Evolutionary conservation across 306 rosid species (phyloP), one percentile per base, ranked within the genome.

Genomic region (Glycyrrhiza uralensis): DNA sequence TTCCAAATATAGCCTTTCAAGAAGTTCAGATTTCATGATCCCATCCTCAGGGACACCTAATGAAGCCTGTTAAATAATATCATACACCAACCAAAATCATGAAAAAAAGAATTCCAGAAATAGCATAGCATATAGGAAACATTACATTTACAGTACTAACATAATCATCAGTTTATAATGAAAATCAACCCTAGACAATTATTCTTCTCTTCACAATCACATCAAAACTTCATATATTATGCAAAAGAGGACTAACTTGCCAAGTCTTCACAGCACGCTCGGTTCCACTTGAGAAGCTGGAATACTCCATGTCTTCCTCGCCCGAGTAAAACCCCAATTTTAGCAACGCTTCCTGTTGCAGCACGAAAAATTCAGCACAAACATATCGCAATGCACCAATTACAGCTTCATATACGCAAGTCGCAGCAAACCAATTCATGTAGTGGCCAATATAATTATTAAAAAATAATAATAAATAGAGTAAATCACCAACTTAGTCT

Each of bases 221-320:
- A 39, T 3, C 2, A 32, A 47, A 61, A 11, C 35, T 35, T 36
- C 39, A 38, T 3, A 80, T 15, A 54, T 35, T 19, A 17, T 15
- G 65, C 44, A 58, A 29, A 49, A 64, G 24, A 76, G 41, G 54
- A 86, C 96, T 80, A 83, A 91, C 99, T 76, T 94, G 99, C 97
- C 99, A 94, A 55, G 99, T 94, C 87, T 86, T 94, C 52, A 94
- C 96, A 8, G 96, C 99, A 50, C 91, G 92, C 58, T 94, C 97
- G 3, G 99, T 91, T 65, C 95, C 97, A 64, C 77, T 82, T 36
- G 95, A 81, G 87, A 94, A 94, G 84, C 88, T 86, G 3, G 95
- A 87, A 70, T 49, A 91, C 35, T 91, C 97, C 90, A 87, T 85
- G 78, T 94, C 97, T 75, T 94, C 97, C 78, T 91, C 97, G 38